Evolutionary conservation across 371 early-diverging fungal genomes (phyloP).

Genomic region (Polyrhizophydium stewartii): DNA sequence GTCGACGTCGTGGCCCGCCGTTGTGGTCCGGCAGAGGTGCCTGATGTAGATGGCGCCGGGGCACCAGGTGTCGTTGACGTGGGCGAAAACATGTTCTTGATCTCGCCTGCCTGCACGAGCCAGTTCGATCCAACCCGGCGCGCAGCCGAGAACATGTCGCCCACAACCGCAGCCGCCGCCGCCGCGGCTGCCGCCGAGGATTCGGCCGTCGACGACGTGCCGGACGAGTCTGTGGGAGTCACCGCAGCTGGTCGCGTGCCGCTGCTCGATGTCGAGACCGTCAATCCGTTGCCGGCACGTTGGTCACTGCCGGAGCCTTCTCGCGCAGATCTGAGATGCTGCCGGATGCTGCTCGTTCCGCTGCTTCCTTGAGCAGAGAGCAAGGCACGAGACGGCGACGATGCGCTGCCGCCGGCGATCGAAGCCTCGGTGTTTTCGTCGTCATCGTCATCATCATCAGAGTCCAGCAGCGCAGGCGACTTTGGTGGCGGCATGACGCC

Average conservation of each 20-base stretch:
- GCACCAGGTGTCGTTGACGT: no score
- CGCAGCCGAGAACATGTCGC: neutral
- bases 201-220: neutral
- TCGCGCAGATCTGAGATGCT: no score
- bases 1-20: neutral
- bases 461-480: slow-evolving; percentile 7
- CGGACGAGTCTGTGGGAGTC: neutral
- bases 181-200: neutral
- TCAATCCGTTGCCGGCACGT: no score
- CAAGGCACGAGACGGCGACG: no score
- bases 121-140: neutral
- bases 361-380: no score
- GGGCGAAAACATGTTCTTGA: neutral
- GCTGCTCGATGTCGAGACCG: no score
- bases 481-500: neutral
- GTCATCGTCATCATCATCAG: slow-evolving; percentile 12
- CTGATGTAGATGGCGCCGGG: neutral
- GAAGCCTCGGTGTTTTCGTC: neutral
- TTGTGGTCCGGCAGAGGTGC: neutral
- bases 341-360: neutral
- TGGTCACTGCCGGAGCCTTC: no score
- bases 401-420: neutral
- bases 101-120: neutral
- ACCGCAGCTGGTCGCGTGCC: no score
- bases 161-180: neutral